Evolutionary conservation across 768 basidiomycete genomes (phyloP).

Genomic region (Tricholoma flavovirens): DNA sequence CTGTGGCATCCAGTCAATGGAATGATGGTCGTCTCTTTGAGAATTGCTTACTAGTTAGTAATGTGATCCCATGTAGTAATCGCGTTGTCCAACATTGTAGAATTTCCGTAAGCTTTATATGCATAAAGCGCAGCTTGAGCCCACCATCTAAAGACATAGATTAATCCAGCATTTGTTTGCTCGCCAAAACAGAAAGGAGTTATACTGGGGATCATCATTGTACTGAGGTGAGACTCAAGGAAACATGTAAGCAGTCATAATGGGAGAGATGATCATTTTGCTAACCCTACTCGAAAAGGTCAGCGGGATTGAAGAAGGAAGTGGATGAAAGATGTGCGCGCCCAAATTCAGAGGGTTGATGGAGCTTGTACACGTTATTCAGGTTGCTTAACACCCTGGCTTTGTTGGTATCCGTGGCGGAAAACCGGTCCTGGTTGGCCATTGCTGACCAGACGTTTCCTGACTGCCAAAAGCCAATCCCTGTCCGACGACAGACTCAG

Average conservation of each 20-base stretch:
- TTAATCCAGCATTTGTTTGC: conserved; percentile 2
- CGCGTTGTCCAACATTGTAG: conserved; percentile 36
- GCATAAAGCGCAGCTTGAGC: conserved; percentile 46
- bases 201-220: conserved; percentile 44
- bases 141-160: conserved; percentile 38
- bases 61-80: conserved; percentile 45
- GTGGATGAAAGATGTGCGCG: conserved; percentile 14
- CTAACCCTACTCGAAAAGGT: too few relatives aligned
- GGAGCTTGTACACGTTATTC: conserved; percentile 34
- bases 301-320: not conserved
- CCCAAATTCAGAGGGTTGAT: conserved; percentile 36
- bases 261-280: too few relatives aligned
- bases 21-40: too few relatives aligned
- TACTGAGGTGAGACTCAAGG: conserved; percentile 19
- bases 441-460: conserved; percentile 47
- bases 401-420: conserved; percentile 29
- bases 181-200: not conserved
- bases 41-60: conserved; percentile 33
- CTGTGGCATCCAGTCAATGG: conserved; percentile 16
- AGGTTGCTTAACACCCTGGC: conserved; percentile 33
- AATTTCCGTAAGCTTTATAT: conserved; percentile 42
- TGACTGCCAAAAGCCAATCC: conserved; percentile 48
- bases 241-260: too few relatives aligned
- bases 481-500: conserved; percentile 16
- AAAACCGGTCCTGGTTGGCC: conserved; percentile 40